Percentiles rank a stretch among this genome's conserved stretches.
Evolutionary conservation across 176 grass and related monocot species (phyloP).

Genomic region (Eremochloa ophiuroides): DNA sequence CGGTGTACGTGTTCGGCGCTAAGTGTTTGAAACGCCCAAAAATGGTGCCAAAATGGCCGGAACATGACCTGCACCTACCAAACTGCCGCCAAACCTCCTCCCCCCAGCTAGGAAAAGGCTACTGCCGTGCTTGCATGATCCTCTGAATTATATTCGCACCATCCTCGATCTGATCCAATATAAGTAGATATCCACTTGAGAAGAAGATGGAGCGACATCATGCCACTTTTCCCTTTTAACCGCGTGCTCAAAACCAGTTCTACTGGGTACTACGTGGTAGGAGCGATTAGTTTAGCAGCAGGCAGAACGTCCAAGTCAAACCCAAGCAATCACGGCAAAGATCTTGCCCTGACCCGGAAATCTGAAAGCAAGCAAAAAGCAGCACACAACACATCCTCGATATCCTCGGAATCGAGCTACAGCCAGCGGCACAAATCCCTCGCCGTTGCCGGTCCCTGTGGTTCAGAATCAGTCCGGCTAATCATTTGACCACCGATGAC

Average conservation of each 20-base stretch:
- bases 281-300: background rate
- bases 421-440: background rate
- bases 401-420: background rate
- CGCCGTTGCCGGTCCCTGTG: background rate
- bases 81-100: background rate
- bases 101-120: background rate
- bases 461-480: background rate
- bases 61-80: background rate
- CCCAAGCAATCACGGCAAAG: conserved; percentile 38
- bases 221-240: background rate
- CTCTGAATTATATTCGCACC: background rate
- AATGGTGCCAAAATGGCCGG: background rate
- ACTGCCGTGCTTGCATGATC: background rate
- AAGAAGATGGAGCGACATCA: background rate
- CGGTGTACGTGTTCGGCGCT: conserved; percentile 26
- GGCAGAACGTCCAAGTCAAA: conserved; percentile 8
- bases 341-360: background rate
- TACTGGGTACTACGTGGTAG: background rate
- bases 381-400: background rate
- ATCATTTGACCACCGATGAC: background rate
- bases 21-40: background rate
- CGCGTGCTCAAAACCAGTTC: background rate
- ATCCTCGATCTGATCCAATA: background rate
- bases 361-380: conserved; percentile 30
- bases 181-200: too few relatives aligned